A percentile compares a stretch with the other conserved stretches of the same genome.
Evolutionary conservation across 192 early-diverging fungal species (phyloP).

Genomic region (Gryganskiella cystojenkinii): DNA sequence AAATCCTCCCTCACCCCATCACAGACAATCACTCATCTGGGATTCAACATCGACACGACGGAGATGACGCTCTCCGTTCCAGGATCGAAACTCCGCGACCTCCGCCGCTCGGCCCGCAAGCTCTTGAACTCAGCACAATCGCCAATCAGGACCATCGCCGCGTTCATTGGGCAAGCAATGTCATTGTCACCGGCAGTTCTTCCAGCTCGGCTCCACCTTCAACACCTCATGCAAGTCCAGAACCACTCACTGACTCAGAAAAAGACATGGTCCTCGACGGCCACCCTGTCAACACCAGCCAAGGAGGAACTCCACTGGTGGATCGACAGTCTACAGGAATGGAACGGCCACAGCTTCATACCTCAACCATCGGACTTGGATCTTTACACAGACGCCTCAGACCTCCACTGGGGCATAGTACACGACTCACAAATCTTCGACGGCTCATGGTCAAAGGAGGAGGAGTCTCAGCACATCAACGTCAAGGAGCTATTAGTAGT

Average conservation of each 20-base stretch:
- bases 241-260: conserved; percentile 12
- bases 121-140: conserved; percentile 9
- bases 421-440: not conserved
- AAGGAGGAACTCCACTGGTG: conserved; percentile 16
- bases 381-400: conserved; percentile 42
- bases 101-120: conserved; percentile 26
- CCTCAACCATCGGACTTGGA: too few relatives aligned
- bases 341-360: too few relatives aligned
- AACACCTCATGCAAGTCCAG: conserved; percentile 16
- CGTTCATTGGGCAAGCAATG: conserved; percentile 28
- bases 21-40: conserved; percentile 43
- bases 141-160: conserved; percentile 17
- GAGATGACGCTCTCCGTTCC: conserved; percentile 35
- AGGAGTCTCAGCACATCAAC: conserved; percentile 16
- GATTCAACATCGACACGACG: conserved; percentile 26
- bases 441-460: not conserved
- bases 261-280: conserved; percentile 11
- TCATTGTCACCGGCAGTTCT: conserved; percentile 38
- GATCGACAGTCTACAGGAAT: conserved; percentile 7
- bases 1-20: conserved; percentile 34
- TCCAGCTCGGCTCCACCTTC: conserved; percentile 37
- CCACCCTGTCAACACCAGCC: not conserved
- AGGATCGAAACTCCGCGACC: conserved; percentile 26
- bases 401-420: conserved; percentile 29
- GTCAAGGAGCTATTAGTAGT: conserved; percentile 18